Evolutionary conservation across 148 eudicot genomes (phyloP).

Genomic region (Chenopodium quinoa): DNA sequence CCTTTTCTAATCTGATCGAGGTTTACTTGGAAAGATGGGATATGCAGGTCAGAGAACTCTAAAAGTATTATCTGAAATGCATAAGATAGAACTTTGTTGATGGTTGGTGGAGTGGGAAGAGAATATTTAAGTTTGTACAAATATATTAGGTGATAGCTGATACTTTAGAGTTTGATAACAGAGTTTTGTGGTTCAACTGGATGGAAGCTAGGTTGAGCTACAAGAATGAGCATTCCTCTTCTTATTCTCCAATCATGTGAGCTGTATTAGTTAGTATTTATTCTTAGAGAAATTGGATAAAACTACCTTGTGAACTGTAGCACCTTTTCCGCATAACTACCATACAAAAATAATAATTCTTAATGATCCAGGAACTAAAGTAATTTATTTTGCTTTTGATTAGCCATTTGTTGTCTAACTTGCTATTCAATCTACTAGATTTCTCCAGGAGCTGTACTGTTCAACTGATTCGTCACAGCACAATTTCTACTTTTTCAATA

Average conservation of each 20-base stretch:
- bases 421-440: constrained; percentile 41
- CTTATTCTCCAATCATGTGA: background rate
- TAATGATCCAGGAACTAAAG: too few relatives aligned
- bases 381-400: constrained; percentile 3
- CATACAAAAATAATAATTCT: too few relatives aligned
- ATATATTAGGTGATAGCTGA: background rate
- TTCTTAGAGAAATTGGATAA: background rate
- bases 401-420: constrained; percentile 12
- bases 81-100: background rate
- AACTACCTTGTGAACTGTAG: too few relatives aligned
- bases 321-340: too few relatives aligned
- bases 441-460: constrained; percentile 52
- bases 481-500: constrained; percentile 72
- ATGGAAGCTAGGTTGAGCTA: background rate
- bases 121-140: background rate
- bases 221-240: background rate
- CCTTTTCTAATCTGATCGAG: background rate
- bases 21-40: background rate
- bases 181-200: background rate
- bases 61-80: background rate
- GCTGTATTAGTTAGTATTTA: background rate
- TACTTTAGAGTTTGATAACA: background rate
- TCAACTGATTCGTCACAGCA: constrained; percentile 30
- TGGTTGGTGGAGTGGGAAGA: background rate
- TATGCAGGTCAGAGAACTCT: background rate